Percentiles rank a stretch among this genome's conserved stretches.
These are phyloP conservation scores for Penicillium bialowiezense DNA, from an alignment of 495 filamentous ascomycete species.

Conservation along the genomic window DNA sequence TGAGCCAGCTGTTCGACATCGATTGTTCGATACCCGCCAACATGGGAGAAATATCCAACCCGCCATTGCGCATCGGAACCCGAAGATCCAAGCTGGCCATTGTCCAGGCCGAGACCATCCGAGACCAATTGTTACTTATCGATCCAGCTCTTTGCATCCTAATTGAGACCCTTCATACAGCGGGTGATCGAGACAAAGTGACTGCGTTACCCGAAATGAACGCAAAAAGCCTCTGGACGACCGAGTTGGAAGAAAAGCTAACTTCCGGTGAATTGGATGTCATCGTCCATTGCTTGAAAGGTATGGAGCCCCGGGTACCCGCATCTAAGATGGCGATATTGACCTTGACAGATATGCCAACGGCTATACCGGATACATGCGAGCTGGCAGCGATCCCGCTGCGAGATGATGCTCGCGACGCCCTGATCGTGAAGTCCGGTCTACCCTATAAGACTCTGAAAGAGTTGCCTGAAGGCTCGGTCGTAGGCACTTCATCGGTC, in stretches of 20 bases:
- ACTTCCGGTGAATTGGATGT: conserved; percentile 63
- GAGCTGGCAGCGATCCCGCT: conserved; percentile 60
- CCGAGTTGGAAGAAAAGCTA: conserved; percentile 74
- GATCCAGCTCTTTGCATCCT: too few relatives aligned
- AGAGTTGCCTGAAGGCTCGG: conserved; percentile 64
- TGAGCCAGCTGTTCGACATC: too few relatives aligned
- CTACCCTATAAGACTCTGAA: conserved; percentile 49
- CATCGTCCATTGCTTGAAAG: conserved; percentile 83
- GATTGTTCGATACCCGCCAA: too few relatives aligned
- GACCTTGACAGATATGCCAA: not conserved
- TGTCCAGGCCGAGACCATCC: conserved; percentile 64
- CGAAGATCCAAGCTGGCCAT: conserved; percentile 68
- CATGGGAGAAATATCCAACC: not conserved
- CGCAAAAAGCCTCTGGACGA: conserved; percentile 86
- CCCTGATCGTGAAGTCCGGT: conserved; percentile 28
- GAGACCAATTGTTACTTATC: conserved; percentile 50
- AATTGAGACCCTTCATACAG: conserved; percentile 61
- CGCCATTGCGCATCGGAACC: conserved; percentile 55
- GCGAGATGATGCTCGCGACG: conserved; percentile 51
- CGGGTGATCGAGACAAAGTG: conserved; percentile 71
- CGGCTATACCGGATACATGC: not conserved
- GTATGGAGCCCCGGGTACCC: too few relatives aligned
- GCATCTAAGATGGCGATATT: too few relatives aligned
- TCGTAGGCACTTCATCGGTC: conserved; percentile 78
- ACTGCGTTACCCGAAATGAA: conserved; percentile 69